Evolutionary conservation across 2,329 filamentous ascomycete species (phyloP), one percentile per base, ranked within the genome.

Genomic region (Hymenotorrendiella dingleyae): DNA sequence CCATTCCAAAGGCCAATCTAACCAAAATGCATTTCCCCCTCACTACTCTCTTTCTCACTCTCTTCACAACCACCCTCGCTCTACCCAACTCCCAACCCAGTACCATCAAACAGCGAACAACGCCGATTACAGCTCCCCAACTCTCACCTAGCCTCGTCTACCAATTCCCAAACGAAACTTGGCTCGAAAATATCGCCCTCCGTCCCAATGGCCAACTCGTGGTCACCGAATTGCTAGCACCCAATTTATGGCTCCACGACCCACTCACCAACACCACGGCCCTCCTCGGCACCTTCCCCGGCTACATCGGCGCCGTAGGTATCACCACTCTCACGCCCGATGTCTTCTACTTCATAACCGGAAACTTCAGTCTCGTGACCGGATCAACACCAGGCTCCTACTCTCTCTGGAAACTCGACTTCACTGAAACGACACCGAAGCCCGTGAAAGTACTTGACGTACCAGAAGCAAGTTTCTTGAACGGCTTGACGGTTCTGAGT

Each of bases 171-270:
- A 38, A 4, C 40, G 40, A 5, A 40, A 39, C 44, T 12, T 37
- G 30, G 24, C 17, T 47, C n/a, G 47, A 49, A 22, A 46, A 46
- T n/a, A 28, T 49, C 16, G 43, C 40, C 24, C 23, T 70, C 67
- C 32, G 68, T 70, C 23, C 66, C 68, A 27, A 75, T 79, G 59
- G 73, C 78, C 56, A 70, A 73, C 52, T 72, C 75, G 40, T 47
- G 5, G 14, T 47, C 20, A 36, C 30, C 10, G n/a, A 42, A 7
- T 24, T 49, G 33, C 38, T 7, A n/a, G 14, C 26, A 10, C 27
- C 47, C 6, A 20, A 42, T 19, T 20, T 50, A 9, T 47, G 40
- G 14, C 37, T 28, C 12, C 5, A 43, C 27, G 26, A 45, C 22
- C 44, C 44, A 3, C 16, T 36, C 23, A 21, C 21, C 17, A 14